These are phyloP conservation scores for Gnomoniopsis smithogilvyi DNA, from an alignment of 2,329 filamentous ascomycete genomes.

Conservation along the genomic window DNA sequence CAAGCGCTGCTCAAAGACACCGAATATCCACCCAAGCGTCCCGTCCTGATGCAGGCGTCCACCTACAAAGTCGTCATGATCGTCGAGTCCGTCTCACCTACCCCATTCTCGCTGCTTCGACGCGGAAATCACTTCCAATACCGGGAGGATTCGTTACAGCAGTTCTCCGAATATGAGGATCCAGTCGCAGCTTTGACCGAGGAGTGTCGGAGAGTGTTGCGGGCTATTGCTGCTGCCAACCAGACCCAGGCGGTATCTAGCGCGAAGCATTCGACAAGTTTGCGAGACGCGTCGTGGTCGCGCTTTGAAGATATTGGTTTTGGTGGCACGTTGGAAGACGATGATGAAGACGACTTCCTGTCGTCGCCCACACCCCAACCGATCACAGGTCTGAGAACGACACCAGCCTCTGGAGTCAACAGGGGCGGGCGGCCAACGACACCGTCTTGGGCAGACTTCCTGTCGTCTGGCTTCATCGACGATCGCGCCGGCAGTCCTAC, in stretches of 20 bases:
- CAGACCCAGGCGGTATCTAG: constrained; percentile 71
- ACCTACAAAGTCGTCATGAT: constrained; percentile 96
- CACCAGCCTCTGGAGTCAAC: constrained; percentile 66
- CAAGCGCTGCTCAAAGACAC: constrained; percentile 89
- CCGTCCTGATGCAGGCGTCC: constrained; percentile 70
- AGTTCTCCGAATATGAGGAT: constrained; percentile 86
- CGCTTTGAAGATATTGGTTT: constrained; percentile 96
- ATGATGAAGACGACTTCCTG: constrained; percentile 60
- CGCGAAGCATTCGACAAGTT: constrained; percentile 66
- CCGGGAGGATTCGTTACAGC: constrained; percentile 80
- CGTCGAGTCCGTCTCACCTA: constrained; percentile 90
- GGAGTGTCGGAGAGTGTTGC: constrained; percentile 87
- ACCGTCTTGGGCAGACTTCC: constrained; percentile 96
- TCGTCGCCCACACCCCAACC: constrained; percentile 27
- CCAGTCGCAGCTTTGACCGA: constrained; percentile 85
- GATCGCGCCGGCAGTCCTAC: constrained; percentile 60
- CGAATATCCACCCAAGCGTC: constrained; percentile 84
- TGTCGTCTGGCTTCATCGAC: constrained; percentile 89
- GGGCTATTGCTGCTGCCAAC: constrained; percentile 83
- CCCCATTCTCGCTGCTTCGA: constrained; percentile 85
- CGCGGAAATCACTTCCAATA: constrained; percentile 95
- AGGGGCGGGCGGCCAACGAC: constrained; percentile 77
- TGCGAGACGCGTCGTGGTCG: constrained; percentile 90
- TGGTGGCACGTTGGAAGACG: constrained; percentile 68
- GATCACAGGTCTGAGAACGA: constrained; percentile 54